A percentile compares a stretch with the other conserved stretches of the same genome.
Conservation (phyloP, 495 filamentous ascomycete species). For the Astrothelium subdiscretum region DNA sequence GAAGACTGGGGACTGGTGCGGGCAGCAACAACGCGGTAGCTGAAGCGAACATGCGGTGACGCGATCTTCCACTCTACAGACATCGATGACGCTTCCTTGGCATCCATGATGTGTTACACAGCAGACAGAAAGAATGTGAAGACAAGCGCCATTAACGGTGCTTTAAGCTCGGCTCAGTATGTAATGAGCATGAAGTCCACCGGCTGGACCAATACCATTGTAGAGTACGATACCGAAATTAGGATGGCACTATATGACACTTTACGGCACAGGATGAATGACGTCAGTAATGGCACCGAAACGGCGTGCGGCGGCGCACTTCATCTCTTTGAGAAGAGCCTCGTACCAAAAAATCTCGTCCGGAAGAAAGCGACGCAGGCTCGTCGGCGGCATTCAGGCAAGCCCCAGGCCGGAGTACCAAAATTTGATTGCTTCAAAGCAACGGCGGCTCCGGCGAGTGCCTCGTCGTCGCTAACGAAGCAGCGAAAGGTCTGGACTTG, state of each 20-base stretch:
- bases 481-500: background rate
- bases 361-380: background rate
- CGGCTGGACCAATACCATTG: background rate
- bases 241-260: background rate
- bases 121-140: background rate
- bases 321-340: too few species aligned
- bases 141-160: background rate
- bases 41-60: too few species aligned
- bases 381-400: background rate
- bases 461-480: background rate
- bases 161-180: too few species aligned
- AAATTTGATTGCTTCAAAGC: background rate
- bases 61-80: too few species aligned
- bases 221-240: background rate
- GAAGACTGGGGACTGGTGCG: too few species aligned
- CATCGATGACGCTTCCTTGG: background rate
- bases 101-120: background rate
- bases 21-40: too few species aligned
- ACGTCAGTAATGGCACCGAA: background rate
- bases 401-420: background rate
- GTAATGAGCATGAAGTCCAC: background rate
- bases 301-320: too few species aligned
- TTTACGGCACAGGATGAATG: background rate
- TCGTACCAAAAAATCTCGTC: background rate
- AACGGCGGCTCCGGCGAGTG: background rate